Evolutionary conservation across 1,284 basidiomycete species (phyloP), one percentile per base, ranked within the genome.

Genomic region (Trichosporon coremiiforme): DNA sequence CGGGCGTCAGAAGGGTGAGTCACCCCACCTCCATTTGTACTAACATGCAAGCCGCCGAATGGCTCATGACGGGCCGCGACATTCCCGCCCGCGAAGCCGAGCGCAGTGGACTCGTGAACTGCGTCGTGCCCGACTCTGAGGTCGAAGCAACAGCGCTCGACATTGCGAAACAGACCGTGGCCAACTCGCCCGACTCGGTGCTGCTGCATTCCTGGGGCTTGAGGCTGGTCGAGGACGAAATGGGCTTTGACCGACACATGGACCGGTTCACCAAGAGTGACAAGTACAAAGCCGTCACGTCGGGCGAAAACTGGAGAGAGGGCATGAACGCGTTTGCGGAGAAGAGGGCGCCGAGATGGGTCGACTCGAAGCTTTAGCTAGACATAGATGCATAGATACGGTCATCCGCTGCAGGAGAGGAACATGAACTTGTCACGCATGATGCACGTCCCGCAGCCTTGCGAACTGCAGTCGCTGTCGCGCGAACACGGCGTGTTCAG

Each of bases 1-100:
- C 15, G 71, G 71, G 1, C 57, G 68, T 8, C 71, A 72, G 65
- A 72, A 72, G 68, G 57, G 71, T 71, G 45, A 36, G 70, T 64
- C 0, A 17, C 15, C 29, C 1, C 4, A n/a, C 22, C 7, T 20
- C 36, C 10, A 25, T 2, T 6, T n/a, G 8, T 33, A 35, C 33
- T 10, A 35, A 6, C 33, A 10, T 10, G 8, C 10, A 38, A 38
- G 71, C 71, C 10, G 35, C 68, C 15, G 71, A 72, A 65, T 53
- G 65, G 12, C 66, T 72, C 41, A 69, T 72, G 68, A 70, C 68
- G 0, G 71, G 71, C 5, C 64, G 71, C 38, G 68, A 69, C 50
- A 67, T 72, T 17, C 65, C 68, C 6, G 47, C 71, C 8, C 41
- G 8, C 17, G 71, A 72, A 50, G 71, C 71, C 0, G 55, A 57